These are phyloP conservation scores for Pythium phragmitis DNA, from an alignment of 352 stramenopile genomes.

Conservation along the genomic window DNA sequence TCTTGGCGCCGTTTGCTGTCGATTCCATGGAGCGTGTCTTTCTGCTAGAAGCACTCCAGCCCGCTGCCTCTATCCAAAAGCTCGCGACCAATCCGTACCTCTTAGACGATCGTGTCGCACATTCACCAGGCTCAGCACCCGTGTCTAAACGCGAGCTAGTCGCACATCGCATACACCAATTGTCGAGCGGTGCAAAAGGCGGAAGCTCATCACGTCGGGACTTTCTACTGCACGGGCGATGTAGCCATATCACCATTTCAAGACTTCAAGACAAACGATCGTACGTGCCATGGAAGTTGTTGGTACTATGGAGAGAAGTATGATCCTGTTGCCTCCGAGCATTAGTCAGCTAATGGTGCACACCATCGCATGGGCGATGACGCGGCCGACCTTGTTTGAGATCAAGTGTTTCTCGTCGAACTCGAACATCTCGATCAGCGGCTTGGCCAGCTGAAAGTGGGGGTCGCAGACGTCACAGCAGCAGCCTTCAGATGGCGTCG, in stretches of 20 bases:
- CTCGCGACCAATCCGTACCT: constrained; percentile 28
- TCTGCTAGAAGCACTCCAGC: constrained; percentile 32
- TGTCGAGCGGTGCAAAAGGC: constrained; percentile 38
- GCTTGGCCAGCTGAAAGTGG: constrained; percentile 19
- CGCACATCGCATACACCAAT: constrained; percentile 27
- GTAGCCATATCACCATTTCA: no score
- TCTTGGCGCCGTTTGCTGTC: constrained; percentile 29
- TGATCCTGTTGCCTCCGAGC: no score
- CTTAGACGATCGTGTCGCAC: constrained; percentile 4
- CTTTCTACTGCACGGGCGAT: no score
- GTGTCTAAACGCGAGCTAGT: constrained; percentile 32
- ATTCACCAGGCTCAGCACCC: not conserved
- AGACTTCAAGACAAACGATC: no score
- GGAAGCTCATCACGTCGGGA: constrained; percentile 44
- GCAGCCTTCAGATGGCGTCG: constrained; percentile 16
- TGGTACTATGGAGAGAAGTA: no score
- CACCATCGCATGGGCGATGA: constrained; percentile 2
- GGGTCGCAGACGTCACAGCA: constrained; percentile 27
- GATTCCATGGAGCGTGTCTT: constrained; percentile 34
- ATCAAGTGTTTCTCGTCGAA: constrained; percentile 22
- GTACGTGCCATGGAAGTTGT: no score
- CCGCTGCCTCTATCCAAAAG: constrained; percentile 10
- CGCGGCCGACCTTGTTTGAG: constrained; percentile 7
- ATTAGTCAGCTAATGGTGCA: not conserved
- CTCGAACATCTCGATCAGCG: constrained; percentile 18